Percentiles rank a stretch among this genome's conserved stretches.
Evolutionary conservation across 495 filamentous ascomycete genomes (phyloP).

Genomic region (Xylaria curta): DNA sequence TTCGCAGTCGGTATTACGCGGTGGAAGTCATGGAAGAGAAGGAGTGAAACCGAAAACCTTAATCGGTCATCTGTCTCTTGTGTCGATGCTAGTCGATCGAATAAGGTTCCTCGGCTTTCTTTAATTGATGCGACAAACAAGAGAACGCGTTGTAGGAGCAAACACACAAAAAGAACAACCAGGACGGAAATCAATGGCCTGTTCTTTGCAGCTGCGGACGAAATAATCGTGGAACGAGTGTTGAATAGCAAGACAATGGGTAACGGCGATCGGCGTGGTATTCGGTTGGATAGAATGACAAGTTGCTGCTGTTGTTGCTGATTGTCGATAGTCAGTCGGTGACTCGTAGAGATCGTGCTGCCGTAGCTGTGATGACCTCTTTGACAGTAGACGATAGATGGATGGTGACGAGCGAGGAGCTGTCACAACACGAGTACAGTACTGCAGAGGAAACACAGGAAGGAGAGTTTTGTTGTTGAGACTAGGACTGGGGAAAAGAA

Average conservation of each 20-base stretch:
- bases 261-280: neutral
- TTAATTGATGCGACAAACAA: neutral
- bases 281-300: neutral
- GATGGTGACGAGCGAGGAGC: conserved; percentile 16
- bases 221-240: neutral
- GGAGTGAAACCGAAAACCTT: neutral
- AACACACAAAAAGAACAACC: conserved; percentile 24
- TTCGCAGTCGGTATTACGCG: conserved; percentile 24
- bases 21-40: conserved; percentile 26
- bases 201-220: neutral
- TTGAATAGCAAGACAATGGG: conserved; percentile 5
- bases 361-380: conserved; percentile 13
- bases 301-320: neutral
- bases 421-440: conserved; percentile 2
- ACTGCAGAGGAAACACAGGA: conserved; percentile 21
- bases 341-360: conserved; percentile 10
- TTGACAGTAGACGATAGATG: conserved; percentile 12
- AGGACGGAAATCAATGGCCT: conserved; percentile 7
- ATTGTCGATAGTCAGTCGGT: conserved; percentile 6
- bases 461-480: conserved; percentile 22
- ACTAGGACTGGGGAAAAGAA: conserved; percentile 24
- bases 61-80: neutral
- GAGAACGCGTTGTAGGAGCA: conserved; percentile 4
- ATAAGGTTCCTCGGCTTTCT: neutral
- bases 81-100: neutral